Percentiles rank a stretch among this genome's conserved stretches.
These are phyloP conservation scores for Platismatia glauca DNA, from an alignment of 495 filamentous ascomycete genomes.

Conservation along the genomic window DNA sequence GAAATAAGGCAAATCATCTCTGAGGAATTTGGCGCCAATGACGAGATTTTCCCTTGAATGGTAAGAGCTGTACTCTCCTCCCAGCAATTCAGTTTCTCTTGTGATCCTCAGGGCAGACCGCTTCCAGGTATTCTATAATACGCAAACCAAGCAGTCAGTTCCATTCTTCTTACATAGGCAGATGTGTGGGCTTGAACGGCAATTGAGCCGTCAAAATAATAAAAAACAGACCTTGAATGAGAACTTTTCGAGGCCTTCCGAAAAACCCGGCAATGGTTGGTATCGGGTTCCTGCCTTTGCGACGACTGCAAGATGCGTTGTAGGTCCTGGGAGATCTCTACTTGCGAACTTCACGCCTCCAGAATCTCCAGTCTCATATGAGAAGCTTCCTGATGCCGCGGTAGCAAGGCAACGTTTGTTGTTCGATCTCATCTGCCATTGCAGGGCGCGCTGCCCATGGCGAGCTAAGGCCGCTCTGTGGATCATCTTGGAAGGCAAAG, in stretches of 20 bases:
- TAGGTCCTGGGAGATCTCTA: slow-evolving; percentile 78
- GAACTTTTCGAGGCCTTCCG: slow-evolving; percentile 82
- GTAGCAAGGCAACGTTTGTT: slow-evolving; percentile 71
- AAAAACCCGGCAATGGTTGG: slow-evolving; percentile 77
- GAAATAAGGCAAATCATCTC: slow-evolving; percentile 95
- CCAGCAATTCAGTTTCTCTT: slow-evolving; percentile 89
- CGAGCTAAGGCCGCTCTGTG: slow-evolving; percentile 70
- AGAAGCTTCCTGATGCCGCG: slow-evolving; percentile 68
- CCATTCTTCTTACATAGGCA: too few relatives aligned
- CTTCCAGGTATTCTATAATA: slow-evolving; percentile 64
- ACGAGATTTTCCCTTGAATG: slow-evolving; percentile 90
- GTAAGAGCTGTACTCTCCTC: slow-evolving; percentile 71
- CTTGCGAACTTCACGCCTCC: slow-evolving; percentile 83
- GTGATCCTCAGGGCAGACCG: slow-evolving; percentile 84
- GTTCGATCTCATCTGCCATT: slow-evolving; percentile 49
- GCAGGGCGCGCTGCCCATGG: slow-evolving; percentile 67
- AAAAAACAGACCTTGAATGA: slow-evolving; percentile 77
- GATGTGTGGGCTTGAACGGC: not conserved
- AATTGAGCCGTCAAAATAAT: not conserved
- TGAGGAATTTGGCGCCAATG: slow-evolving; percentile 84
- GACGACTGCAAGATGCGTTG: slow-evolving; percentile 81
- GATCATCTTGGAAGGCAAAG: slow-evolving; percentile 59
- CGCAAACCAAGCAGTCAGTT: slow-evolving; percentile 24
- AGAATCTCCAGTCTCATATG: slow-evolving; percentile 79
- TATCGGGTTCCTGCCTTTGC: slow-evolving; percentile 89